phyloP scores from a whole-genome alignment of 1,284 basidiomycete genomes.

The Chondrostereum purpureum region DNA sequence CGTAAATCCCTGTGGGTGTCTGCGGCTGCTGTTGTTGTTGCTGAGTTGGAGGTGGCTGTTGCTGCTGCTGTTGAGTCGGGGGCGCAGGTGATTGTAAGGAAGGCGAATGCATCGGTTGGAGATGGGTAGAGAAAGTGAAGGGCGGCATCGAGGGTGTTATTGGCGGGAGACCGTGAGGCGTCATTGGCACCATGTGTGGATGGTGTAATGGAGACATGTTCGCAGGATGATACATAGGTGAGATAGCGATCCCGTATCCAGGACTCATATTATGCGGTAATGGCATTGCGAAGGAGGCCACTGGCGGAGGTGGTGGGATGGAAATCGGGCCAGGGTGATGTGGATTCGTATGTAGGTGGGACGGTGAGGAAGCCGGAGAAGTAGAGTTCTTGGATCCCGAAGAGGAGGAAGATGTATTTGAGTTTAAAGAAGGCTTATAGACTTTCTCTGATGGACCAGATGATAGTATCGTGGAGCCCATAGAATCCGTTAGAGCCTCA shows the following conservation, averaged over 20 bases:
- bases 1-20: not conserved
- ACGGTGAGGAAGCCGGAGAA: slow-evolving; percentile 11
- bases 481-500: slow-evolving; percentile 10
- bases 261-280: slow-evolving; percentile 23
- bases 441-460: slow-evolving; percentile 4
- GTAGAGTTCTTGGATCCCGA: slow-evolving; percentile 16
- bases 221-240: slow-evolving; percentile 27
- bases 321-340: slow-evolving; percentile 67
- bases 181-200: slow-evolving; percentile 22
- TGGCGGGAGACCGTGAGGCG: slow-evolving; percentile 45
- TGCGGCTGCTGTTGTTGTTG: not conserved
- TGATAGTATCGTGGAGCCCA: slow-evolving; percentile 7
- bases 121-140: slow-evolving; percentile 58
- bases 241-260: slow-evolving; percentile 18
- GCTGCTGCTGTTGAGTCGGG: not conserved
- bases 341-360: slow-evolving; percentile 35
- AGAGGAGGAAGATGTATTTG: slow-evolving; percentile 2
- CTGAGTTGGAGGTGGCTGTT: not conserved
- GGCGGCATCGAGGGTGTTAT: slow-evolving; percentile 78
- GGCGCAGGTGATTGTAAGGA: not conserved
- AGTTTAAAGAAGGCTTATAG: slow-evolving; percentile 2
- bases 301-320: slow-evolving; percentile 51
- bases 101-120: slow-evolving; percentile 10
- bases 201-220: slow-evolving; percentile 31
- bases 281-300: slow-evolving; percentile 33